phyloP scores from a whole-genome alignment of 1,284 basidiomycete genomes.

The Coniferiporia sulphurascens region DNA sequence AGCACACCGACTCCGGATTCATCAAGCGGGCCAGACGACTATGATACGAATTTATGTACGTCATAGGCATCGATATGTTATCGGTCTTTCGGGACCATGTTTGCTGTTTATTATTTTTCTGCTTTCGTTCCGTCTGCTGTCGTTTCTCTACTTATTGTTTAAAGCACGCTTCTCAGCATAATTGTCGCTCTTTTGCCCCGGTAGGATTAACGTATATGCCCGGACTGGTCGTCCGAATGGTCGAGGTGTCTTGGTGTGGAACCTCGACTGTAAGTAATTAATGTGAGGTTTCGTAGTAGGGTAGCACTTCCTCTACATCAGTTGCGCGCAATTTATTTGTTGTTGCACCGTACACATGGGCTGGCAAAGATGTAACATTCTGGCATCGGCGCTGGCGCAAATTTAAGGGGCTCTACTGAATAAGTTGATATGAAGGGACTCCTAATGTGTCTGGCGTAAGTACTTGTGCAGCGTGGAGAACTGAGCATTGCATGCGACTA shows the following conservation, averaged over 20 bases:
- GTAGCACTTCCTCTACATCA: too few relatives aligned
- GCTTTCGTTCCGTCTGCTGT: neutral
- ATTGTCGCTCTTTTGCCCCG: neutral
- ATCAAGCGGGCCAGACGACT: slow-evolving; percentile 1
- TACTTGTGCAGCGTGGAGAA: too few relatives aligned
- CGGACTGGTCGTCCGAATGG: neutral
- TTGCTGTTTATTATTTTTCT: neutral
- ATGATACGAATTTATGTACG: slow-evolving; percentile 11
- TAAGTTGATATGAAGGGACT: too few relatives aligned
- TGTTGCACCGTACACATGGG: too few relatives aligned
- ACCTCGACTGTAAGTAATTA: too few relatives aligned
- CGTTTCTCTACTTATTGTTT: neutral
- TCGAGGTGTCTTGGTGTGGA: neutral
- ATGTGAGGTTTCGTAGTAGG: too few relatives aligned
- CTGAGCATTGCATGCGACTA: too few relatives aligned
- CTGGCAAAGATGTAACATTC: too few relatives aligned
- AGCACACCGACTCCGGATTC: neutral
- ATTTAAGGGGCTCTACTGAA: too few relatives aligned
- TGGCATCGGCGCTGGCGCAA: too few relatives aligned
- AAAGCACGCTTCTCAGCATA: neutral
- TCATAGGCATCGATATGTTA: slow-evolving; percentile 8
- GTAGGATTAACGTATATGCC: neutral
- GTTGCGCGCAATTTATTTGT: too few relatives aligned
- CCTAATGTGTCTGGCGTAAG: too few relatives aligned
- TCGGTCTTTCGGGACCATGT: neutral